These are phyloP conservation scores for Coemansia nantahalensis DNA, from an alignment of 192 early-diverging fungal genomes.

Conservation along the genomic window DNA sequence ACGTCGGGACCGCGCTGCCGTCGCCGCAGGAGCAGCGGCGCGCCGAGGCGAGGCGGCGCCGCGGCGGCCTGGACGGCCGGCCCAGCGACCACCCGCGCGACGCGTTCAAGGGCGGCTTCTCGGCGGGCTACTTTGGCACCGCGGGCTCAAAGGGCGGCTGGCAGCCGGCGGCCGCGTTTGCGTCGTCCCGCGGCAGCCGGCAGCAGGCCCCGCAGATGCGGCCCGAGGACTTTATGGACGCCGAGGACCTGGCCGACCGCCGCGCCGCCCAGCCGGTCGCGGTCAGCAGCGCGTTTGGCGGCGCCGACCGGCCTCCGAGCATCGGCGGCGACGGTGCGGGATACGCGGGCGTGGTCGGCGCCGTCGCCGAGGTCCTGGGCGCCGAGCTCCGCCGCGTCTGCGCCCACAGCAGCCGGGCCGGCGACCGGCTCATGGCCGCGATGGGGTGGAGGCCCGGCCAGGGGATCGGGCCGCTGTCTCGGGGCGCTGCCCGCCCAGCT, in stretches of 20 bases:
- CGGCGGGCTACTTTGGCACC: slow-evolving; percentile 92
- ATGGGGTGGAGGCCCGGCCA: slow-evolving; percentile 93
- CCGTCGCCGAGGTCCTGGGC: slow-evolving; percentile 10
- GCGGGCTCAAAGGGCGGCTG: slow-evolving; percentile 94
- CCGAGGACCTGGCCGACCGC: slow-evolving; percentile 80
- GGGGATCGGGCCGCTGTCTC: slow-evolving; percentile 67
- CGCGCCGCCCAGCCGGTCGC: slow-evolving; percentile 9
- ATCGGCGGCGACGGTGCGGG: not conserved
- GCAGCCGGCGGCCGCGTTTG: slow-evolving; percentile 60
- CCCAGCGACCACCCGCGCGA: slow-evolving; percentile 84
- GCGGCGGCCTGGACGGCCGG: slow-evolving; percentile 59
- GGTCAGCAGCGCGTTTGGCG: slow-evolving; percentile 4
- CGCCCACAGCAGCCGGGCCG: slow-evolving; percentile 17
- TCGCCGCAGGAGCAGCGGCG: slow-evolving; percentile 5
- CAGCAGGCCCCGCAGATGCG: slow-evolving; percentile 46
- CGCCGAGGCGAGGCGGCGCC: slow-evolving; percentile 2
- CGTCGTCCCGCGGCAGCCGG: slow-evolving; percentile 70
- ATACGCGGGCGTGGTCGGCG: slow-evolving; percentile 10
- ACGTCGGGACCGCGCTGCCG: slow-evolving; percentile 32
- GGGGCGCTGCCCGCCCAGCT: not conserved
- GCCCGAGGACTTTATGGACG: slow-evolving; percentile 95
- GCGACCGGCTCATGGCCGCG: slow-evolving; percentile 62
- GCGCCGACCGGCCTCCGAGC: not conserved
- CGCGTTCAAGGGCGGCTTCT: slow-evolving; percentile 92
- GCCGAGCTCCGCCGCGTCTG: slow-evolving; percentile 13